Evolutionary conservation across 768 basidiomycete species (phyloP).

Genomic region (Suillus occidentalis): DNA sequence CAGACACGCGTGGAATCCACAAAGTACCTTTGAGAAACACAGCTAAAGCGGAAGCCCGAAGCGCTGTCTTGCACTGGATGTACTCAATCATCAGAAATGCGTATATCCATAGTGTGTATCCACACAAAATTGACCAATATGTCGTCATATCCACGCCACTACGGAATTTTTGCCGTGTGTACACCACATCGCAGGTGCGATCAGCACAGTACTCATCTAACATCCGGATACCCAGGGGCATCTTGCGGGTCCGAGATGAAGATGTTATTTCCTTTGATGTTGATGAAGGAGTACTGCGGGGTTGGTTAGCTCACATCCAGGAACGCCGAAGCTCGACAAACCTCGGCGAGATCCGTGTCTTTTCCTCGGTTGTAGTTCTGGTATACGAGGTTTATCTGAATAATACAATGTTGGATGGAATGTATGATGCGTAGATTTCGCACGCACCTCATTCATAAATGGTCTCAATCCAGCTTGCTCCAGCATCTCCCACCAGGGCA

Average conservation of each 20-base stretch:
- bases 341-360: slow-evolving; percentile 51
- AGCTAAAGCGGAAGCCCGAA: neutral
- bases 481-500: slow-evolving; percentile 47
- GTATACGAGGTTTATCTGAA: slow-evolving; percentile 56
- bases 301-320: slow-evolving; percentile 5
- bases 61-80: neutral
- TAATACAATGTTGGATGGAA: slow-evolving; percentile 8
- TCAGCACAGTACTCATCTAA: slow-evolving; percentile 13
- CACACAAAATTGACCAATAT: neutral
- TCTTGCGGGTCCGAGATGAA: slow-evolving; percentile 38
- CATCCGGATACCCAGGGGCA: slow-evolving; percentile 7
- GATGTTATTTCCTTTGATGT: slow-evolving; percentile 48
- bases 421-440: neutral
- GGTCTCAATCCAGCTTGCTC: slow-evolving; percentile 48
- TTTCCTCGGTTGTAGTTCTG: slow-evolving; percentile 52
- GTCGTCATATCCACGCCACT: neutral
- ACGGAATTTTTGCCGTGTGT: neutral
- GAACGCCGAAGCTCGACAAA: slow-evolving; percentile 18
- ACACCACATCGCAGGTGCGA: neutral
- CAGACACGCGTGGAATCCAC: neutral
- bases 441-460: slow-evolving; percentile 43
- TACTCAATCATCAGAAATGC: neutral
- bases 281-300: slow-evolving; percentile 53
- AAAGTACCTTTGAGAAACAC: neutral
- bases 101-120: slow-evolving; percentile 2